phyloP scores from a whole-genome alignment of 176 grass and related monocot species.

The Bromus sterilis region DNA sequence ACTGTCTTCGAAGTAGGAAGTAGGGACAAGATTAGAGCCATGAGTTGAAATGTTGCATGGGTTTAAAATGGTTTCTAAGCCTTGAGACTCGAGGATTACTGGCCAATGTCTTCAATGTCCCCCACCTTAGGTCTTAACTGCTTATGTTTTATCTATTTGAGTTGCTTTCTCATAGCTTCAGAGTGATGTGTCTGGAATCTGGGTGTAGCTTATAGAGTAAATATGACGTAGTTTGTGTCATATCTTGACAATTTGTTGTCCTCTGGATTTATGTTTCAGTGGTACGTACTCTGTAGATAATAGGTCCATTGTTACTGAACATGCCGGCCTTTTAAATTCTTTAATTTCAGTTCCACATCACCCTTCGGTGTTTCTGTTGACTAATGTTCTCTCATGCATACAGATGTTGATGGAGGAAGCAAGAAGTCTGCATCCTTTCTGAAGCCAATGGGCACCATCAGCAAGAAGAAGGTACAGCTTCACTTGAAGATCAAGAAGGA shows the following conservation, averaged over 20 bases:
- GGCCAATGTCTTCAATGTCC: not conserved
- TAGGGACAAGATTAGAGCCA: not conserved
- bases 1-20: not conserved
- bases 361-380: too few species aligned
- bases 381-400: not conserved
- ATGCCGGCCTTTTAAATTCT: not conserved
- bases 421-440: conserved; percentile 31
- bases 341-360: not conserved
- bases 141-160: not conserved
- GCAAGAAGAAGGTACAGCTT: conserved; percentile 81
- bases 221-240: not conserved
- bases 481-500: conserved; percentile 76
- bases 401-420: conserved; percentile 36
- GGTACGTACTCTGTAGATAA: not conserved
- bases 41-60: not conserved
- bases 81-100: not conserved
- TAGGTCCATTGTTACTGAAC: not conserved
- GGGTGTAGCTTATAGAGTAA: not conserved
- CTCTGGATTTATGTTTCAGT: not conserved
- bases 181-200: not conserved
- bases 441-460: conserved; percentile 66
- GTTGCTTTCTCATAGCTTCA: not conserved
- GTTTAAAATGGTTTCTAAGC: not conserved
- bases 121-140: not conserved
- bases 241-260: not conserved